Conservation (phyloP, 768 basidiomycete genomes). For the Steccherinum ochraceum region DNA sequence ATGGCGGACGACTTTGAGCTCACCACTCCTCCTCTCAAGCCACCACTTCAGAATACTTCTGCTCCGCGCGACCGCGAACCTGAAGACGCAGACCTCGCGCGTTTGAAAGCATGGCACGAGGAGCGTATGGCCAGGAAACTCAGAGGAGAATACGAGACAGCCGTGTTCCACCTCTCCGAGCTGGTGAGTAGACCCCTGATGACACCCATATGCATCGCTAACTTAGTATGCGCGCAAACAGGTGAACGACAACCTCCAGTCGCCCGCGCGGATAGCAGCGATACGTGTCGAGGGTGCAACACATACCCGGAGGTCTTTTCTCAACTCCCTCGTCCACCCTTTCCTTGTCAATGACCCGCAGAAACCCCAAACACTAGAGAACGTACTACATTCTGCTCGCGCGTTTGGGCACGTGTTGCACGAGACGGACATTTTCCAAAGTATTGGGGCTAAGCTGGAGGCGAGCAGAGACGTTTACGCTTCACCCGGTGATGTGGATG, state of each 20-base stretch:
- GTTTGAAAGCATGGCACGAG: slow-evolving; percentile 65
- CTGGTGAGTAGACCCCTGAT: slow-evolving; percentile 37
- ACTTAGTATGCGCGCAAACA: slow-evolving; percentile 23
- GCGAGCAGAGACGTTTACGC: slow-evolving; percentile 48
- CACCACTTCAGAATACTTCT: slow-evolving; percentile 50
- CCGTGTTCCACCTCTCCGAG: slow-evolving; percentile 54
- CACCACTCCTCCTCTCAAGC: slow-evolving; percentile 26
- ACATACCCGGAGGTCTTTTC: slow-evolving; percentile 72
- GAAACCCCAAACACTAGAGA: slow-evolving; percentile 39
- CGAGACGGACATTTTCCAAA: slow-evolving; percentile 71
- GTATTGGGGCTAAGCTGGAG: slow-evolving; percentile 60
- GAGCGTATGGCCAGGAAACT: slow-evolving; percentile 64
- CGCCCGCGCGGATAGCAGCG: slow-evolving; percentile 62
- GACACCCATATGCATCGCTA: background rate
- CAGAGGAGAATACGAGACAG: slow-evolving; percentile 73
- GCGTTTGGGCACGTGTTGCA: slow-evolving; percentile 58
- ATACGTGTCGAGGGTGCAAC: slow-evolving; percentile 78
- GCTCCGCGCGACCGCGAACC: slow-evolving; percentile 55
- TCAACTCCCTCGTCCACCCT: slow-evolving; percentile 72
- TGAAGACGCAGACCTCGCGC: slow-evolving; percentile 41
- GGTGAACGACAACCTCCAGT: slow-evolving; percentile 63
- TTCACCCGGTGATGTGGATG: slow-evolving; percentile 59
- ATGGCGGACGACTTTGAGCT: slow-evolving; percentile 21
- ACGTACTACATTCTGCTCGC: slow-evolving; percentile 66
- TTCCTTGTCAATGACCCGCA: slow-evolving; percentile 29